phyloP scores from a whole-genome alignment of 2,329 filamentous ascomycete genomes.

The Podosphaera xanthii region DNA sequence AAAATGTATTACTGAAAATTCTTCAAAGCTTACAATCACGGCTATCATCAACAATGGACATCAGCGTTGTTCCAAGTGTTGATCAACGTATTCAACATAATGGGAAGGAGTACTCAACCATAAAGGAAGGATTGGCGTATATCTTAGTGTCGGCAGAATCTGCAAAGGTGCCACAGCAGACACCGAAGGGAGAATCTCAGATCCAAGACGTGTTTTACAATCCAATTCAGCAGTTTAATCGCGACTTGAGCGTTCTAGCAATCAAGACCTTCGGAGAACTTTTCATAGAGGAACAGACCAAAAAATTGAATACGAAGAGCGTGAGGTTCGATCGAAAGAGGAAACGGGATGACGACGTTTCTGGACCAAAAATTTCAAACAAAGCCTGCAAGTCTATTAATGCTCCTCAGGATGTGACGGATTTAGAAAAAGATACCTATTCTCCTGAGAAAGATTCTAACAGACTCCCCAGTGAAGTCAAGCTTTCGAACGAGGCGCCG shows the following conservation, averaged over 20 bases:
- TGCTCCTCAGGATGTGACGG: not conserved
- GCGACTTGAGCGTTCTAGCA: slow-evolving; percentile 77
- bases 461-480: not conserved
- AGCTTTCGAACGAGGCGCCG: not conserved
- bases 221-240: slow-evolving; percentile 96
- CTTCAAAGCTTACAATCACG: not conserved
- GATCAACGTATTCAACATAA: slow-evolving; percentile 20
- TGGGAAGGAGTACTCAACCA: slow-evolving; percentile 31
- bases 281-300: slow-evolving; percentile 24
- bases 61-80: slow-evolving; percentile 12
- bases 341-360: slow-evolving; percentile 19
- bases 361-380: slow-evolving; percentile 13
- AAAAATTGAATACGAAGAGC: slow-evolving; percentile 20
- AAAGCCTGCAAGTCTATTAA: slow-evolving; percentile 16
- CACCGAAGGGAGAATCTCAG: slow-evolving; percentile 29
- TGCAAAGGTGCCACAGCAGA: slow-evolving; percentile 23
- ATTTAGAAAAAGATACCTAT: not conserved
- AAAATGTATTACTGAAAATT: not conserved
- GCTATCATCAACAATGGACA: slow-evolving; percentile 5
- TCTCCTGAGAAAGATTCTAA: not conserved
- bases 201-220: slow-evolving; percentile 89
- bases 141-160: slow-evolving; percentile 37
- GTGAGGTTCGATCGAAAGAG: slow-evolving; percentile 23
- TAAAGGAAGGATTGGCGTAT: slow-evolving; percentile 44
- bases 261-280: slow-evolving; percentile 76